These are phyloP conservation scores for Nicotiana tabacum DNA, from an alignment of 257 asterid genomes.

Conservation along the genomic window DNA sequence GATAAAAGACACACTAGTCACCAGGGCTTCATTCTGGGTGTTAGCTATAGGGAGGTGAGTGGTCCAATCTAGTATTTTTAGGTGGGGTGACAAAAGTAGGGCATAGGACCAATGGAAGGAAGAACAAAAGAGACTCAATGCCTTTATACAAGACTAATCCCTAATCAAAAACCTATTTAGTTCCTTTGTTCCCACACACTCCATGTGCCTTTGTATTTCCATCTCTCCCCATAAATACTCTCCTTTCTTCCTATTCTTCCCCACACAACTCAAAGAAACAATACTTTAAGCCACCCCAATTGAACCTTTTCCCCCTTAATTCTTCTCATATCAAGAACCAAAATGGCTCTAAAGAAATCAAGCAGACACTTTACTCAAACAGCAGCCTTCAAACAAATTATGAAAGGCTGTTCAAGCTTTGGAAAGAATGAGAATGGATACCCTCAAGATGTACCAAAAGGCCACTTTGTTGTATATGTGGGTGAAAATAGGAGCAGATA, in stretches of 20 bases:
- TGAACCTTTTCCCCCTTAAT: too few species aligned
- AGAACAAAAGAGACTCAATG: neutral
- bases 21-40: too few species aligned
- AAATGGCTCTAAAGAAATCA: conserved; percentile 7
- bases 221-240: neutral
- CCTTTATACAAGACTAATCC: neutral
- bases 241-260: neutral
- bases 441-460: conserved; percentile 10
- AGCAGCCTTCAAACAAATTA: neutral
- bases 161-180: neutral
- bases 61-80: too few species aligned
- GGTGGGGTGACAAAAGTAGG: too few species aligned
- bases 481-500: too few species aligned
- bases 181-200: neutral
- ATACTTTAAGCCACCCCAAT: neutral
- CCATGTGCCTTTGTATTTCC: neutral
- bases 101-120: neutral
- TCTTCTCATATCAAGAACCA: neutral
- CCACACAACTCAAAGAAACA: neutral
- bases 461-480: neutral
- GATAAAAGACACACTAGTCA: too few species aligned
- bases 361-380: neutral
- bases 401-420: conserved; percentile 7
- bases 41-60: too few species aligned
- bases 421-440: conserved; percentile 5